A percentile compares a stretch with the other conserved stretches of the same genome.
Evolutionary conservation across 371 early-diverging fungal species (phyloP).

Genomic region (Ecytonucleospora hepatopenaei): DNA sequence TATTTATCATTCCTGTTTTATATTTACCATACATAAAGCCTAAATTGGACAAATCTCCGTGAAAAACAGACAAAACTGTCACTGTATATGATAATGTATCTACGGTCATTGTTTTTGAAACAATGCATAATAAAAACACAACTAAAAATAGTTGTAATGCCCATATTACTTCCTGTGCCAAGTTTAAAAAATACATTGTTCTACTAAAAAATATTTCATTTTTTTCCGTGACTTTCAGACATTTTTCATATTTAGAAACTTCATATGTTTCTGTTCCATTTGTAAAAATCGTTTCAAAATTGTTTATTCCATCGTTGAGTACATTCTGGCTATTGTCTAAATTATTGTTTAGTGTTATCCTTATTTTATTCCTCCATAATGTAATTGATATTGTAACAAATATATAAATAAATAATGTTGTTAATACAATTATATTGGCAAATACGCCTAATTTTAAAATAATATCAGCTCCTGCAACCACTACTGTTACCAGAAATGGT

Average conservation of each 20-base stretch:
- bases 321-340: slow-evolving; percentile 33
- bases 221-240: slow-evolving; percentile 20
- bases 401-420: slow-evolving; percentile 28
- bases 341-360: slow-evolving; percentile 34
- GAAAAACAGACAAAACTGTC: slow-evolving; percentile 24
- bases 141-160: slow-evolving; percentile 13
- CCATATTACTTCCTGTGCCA: slow-evolving; percentile 42
- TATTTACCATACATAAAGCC: slow-evolving; percentile 52
- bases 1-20: slow-evolving; percentile 39
- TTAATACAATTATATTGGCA: slow-evolving; percentile 23
- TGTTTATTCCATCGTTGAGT: slow-evolving; percentile 39
- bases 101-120: slow-evolving; percentile 6
- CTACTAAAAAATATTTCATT: slow-evolving; percentile 24
- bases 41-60: slow-evolving; percentile 27
- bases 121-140: slow-evolving; percentile 20
- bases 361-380: slow-evolving; percentile 42
- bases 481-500: slow-evolving; percentile 18
- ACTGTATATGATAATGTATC: slow-evolving; percentile 36
- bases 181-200: slow-evolving; percentile 46
- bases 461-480: slow-evolving; percentile 10
- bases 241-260: slow-evolving; percentile 29
- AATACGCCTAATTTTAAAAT: slow-evolving; percentile 9
- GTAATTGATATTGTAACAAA: slow-evolving; percentile 48
- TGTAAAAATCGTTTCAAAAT: slow-evolving; percentile 44
- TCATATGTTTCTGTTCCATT: slow-evolving; percentile 41